Percentiles rank a stretch among this genome's conserved stretches.
Conservation (phyloP, 345 rosid genomes). For the Luvunga scandens region DNA sequence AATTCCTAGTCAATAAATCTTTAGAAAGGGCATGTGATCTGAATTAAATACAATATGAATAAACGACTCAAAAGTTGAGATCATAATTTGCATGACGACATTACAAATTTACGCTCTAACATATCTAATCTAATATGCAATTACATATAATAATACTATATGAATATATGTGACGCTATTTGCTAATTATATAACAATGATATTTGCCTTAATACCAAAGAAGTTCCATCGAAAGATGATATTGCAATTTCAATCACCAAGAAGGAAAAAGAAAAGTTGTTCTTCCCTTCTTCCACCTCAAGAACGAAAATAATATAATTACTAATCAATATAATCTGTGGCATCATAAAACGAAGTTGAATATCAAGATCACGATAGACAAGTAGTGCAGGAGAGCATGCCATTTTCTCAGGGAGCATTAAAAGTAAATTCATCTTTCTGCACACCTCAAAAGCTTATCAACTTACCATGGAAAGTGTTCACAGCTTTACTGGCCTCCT, state of each 20-base stretch:
- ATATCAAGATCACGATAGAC: background rate
- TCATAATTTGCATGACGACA: background rate
- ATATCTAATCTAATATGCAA: background rate
- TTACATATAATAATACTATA: background rate
- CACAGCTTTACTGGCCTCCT: slow-evolving; percentile 15
- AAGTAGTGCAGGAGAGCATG: background rate
- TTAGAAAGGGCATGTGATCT: background rate
- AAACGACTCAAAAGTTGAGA: background rate
- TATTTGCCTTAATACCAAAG: background rate
- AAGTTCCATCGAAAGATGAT: background rate
- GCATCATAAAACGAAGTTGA: background rate
- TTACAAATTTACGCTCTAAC: no score
- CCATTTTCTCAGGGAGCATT: background rate
- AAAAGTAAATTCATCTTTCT: no score
- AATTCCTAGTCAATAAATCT: background rate
- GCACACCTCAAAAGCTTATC: background rate
- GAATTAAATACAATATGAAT: background rate
- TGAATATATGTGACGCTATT: no score
- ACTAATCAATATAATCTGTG: background rate
- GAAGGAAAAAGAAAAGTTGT: background rate
- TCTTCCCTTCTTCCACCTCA: background rate
- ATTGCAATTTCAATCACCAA: background rate
- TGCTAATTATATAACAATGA: background rate
- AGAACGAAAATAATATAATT: background rate
- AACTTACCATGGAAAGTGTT: background rate